Percentiles rank a stretch among this genome's conserved stretches.
Conservation (phyloP, 108 stramenopile species). For the Asterionellopsis glacialis region DNA sequence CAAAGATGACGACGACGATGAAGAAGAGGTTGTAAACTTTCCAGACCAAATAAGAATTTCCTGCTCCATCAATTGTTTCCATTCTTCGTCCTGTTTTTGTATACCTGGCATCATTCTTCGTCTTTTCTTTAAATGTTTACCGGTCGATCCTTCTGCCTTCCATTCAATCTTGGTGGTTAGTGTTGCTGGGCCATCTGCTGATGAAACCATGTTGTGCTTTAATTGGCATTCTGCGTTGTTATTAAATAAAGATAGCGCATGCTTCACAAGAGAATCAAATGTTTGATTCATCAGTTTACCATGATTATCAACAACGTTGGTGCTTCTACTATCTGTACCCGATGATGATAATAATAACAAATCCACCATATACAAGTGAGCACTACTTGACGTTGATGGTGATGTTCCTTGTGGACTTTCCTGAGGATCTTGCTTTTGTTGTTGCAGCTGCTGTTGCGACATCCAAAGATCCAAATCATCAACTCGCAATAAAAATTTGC, state of each 20-base stretch:
- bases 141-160: conserved; percentile 38
- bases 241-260: conserved; percentile 13
- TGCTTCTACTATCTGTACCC: background rate
- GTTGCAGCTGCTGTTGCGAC: too few relatives aligned
- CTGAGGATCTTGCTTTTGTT: too few relatives aligned
- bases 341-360: too few relatives aligned
- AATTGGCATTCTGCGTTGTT: conserved; percentile 9
- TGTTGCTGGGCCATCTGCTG: background rate
- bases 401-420: too few relatives aligned
- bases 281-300: conserved; percentile 13
- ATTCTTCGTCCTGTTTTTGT: conserved; percentile 4
- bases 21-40: conserved; percentile 6
- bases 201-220: too few relatives aligned
- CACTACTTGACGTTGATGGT: too few relatives aligned
- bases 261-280: conserved; percentile 12
- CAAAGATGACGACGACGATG: background rate
- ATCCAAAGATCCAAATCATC: conserved; percentile 24
- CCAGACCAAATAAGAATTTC: conserved; percentile 39
- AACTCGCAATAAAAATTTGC: conserved; percentile 34
- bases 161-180: conserved; percentile 19
- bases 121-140: conserved; percentile 13
- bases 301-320: conserved; percentile 12
- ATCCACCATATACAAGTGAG: too few relatives aligned
- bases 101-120: conserved; percentile 4
- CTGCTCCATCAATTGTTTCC: conserved; percentile 14